A percentile compares a stretch with the other conserved stretches of the same genome.
Evolutionary conservation across 2,329 filamentous ascomycete genomes (phyloP).

Genomic region (Sporothrix brunneoviolacea): DNA sequence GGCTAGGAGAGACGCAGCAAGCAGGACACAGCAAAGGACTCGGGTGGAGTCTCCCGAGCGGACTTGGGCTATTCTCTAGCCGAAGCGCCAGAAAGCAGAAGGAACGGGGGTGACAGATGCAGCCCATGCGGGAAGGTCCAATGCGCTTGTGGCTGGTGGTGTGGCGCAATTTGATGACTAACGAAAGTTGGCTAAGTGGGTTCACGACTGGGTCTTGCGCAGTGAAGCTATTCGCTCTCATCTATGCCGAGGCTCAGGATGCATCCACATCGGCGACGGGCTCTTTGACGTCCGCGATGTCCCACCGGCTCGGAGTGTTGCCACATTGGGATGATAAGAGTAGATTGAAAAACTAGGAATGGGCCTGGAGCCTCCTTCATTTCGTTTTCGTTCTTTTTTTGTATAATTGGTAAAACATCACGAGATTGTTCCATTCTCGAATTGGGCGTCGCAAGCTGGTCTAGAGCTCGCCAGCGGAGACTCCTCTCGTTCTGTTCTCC

Average conservation of each 20-base stretch:
- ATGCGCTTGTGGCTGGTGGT: background rate
- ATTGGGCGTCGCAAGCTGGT: too few relatives aligned
- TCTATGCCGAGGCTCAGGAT: slow-evolving; percentile 3
- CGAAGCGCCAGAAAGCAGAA: background rate
- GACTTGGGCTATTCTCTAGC: background rate
- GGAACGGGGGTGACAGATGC: too few relatives aligned
- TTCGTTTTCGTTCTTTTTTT: too few relatives aligned
- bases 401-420: too few relatives aligned
- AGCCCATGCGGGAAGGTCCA: too few relatives aligned
- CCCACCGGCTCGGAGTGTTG: slow-evolving; percentile 9
- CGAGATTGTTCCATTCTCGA: too few relatives aligned
- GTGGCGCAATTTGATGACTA: background rate
- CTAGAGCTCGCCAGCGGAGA: too few relatives aligned
- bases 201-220: too few relatives aligned
- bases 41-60: background rate
- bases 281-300: background rate
- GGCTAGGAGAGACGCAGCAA: too few relatives aligned
- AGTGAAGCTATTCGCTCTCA: background rate
- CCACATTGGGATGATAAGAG: slow-evolving; percentile 4
- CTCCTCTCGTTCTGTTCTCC: too few relatives aligned
- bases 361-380: background rate
- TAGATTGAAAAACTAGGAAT: background rate
- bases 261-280: slow-evolving; percentile 2
- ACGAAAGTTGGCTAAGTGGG: too few relatives aligned
- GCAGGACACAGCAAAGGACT: background rate